Percentiles rank a stretch among this genome's conserved stretches.
phyloP scores from a whole-genome alignment of 140 eudicot species.

The Eryngium alpinum region DNA sequence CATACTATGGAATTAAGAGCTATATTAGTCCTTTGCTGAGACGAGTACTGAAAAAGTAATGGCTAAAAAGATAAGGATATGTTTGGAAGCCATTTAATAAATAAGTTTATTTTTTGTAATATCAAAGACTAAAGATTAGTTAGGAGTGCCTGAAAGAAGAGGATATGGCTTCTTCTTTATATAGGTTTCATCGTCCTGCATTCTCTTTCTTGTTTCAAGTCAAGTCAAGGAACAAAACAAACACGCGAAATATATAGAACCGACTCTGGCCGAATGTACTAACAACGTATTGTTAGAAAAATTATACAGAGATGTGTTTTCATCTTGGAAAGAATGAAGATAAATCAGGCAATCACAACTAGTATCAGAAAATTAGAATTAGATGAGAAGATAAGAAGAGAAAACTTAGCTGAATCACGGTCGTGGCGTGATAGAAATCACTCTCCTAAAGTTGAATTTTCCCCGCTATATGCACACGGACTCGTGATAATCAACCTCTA shows the following conservation, averaged over 20 bases:
- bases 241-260: not conserved
- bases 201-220: not conserved
- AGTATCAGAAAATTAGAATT: too few species aligned
- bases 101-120: not conserved
- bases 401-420: too few species aligned
- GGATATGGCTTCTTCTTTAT: not conserved
- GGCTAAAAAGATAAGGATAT: not conserved
- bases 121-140: not conserved
- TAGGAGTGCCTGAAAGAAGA: not conserved
- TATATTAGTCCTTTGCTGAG: not conserved
- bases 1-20: too few species aligned
- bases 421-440: too few species aligned
- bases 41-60: not conserved
- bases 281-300: too few species aligned
- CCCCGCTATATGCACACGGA: too few species aligned
- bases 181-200: constrained; percentile 3
- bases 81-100: constrained; percentile 4
- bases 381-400: too few species aligned
- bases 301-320: too few species aligned
- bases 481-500: too few species aligned
- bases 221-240: constrained; percentile 6
- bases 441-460: too few species aligned
- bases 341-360: too few species aligned
- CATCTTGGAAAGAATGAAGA: too few species aligned
- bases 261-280: constrained; percentile 7